phyloP scores from a whole-genome alignment of 2,329 filamentous ascomycete genomes.

The Claviceps sp. region DNA sequence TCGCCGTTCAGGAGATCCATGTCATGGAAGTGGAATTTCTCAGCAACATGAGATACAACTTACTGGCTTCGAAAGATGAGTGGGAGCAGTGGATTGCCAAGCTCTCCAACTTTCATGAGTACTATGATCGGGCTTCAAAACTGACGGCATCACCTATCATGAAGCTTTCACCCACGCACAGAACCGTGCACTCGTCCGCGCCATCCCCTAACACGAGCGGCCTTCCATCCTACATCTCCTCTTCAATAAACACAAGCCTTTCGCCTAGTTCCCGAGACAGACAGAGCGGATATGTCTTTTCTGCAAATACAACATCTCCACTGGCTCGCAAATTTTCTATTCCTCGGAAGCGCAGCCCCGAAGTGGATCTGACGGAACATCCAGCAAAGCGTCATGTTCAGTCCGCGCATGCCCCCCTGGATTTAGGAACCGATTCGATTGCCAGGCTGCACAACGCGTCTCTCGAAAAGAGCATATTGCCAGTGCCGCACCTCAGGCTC shows the following conservation, averaged over 20 bases:
- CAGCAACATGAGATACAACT: constrained; percentile 93
- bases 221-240: constrained; percentile 22
- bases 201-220: constrained; percentile 33
- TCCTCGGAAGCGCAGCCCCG: constrained; percentile 37
- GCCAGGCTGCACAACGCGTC: constrained; percentile 11
- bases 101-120: constrained; percentile 68
- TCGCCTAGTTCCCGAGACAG: constrained; percentile 26
- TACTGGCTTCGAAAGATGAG: constrained; percentile 72
- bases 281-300: constrained; percentile 26
- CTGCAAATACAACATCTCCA: constrained; percentile 31
- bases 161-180: constrained; percentile 26
- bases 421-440: constrained; percentile 6
- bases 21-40: constrained; percentile 99
- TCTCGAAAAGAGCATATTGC: constrained; percentile 34
- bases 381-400: constrained; percentile 37
- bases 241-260: constrained; percentile 20
- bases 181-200: constrained; percentile 30
- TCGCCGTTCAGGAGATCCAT: constrained; percentile 88
- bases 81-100: constrained; percentile 83
- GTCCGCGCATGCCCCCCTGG: constrained; percentile 8
- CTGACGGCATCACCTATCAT: constrained; percentile 27
- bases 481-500: constrained; percentile 58
- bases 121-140: constrained; percentile 57
- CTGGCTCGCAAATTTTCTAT: constrained; percentile 32
- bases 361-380: constrained; percentile 37